These are phyloP conservation scores for Atalantia buxifolia DNA, from an alignment of 345 rosid genomes.

Conservation along the genomic window DNA sequence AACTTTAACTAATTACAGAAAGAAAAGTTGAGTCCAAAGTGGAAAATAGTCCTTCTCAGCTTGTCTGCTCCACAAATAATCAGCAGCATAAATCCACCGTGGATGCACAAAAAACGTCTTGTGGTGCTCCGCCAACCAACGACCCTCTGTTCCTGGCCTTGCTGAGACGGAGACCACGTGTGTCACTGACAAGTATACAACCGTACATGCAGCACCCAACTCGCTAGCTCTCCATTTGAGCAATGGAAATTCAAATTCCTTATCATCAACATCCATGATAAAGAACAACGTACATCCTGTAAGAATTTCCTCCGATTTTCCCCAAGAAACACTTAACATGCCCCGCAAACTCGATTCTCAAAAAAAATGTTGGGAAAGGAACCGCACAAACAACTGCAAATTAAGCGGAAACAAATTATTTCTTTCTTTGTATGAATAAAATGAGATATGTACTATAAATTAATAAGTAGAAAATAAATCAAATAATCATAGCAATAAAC, in stretches of 20 bases:
- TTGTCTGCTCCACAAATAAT: background rate
- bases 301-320: background rate
- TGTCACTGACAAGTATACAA: background rate
- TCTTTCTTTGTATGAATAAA: too few relatives aligned
- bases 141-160: background rate
- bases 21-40: background rate
- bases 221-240: background rate
- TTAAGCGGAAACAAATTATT: too few relatives aligned
- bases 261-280: background rate
- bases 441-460: too few relatives aligned
- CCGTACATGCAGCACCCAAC: constrained; percentile 3
- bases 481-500: too few relatives aligned
- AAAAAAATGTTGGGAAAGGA: too few relatives aligned
- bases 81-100: background rate
- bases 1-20: too few relatives aligned
- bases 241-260: background rate
- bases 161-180: constrained; percentile 19
- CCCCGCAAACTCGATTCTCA: background rate
- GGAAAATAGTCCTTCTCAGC: background rate
- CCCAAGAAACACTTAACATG: background rate
- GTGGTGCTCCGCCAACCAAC: background rate
- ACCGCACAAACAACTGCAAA: too few relatives aligned
- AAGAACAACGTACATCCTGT: background rate
- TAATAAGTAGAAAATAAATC: too few relatives aligned
- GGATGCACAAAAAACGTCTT: background rate